Evolutionary conservation across 371 early-diverging fungal species (phyloP), one percentile per base, ranked within the genome.

Genomic region (Apophysomyces trapeziformis): DNA sequence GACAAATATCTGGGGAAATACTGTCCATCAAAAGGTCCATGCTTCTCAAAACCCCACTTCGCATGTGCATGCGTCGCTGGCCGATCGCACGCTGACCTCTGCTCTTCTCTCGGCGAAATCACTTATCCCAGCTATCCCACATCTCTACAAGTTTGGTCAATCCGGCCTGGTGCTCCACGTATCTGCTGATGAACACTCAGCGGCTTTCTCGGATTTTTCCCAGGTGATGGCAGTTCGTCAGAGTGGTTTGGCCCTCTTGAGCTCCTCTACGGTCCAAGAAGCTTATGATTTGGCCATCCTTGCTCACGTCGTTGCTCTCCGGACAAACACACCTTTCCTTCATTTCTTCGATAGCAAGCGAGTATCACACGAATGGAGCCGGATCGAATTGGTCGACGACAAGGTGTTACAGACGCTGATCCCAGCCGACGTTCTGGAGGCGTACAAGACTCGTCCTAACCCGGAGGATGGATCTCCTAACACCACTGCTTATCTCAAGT

Each of bases 191-290:
- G 61, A 67, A 32, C 37, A 69, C 37, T 32, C 74, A 58, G 16
- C 74, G 69, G 56, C 73, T 58, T 79, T 74, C 60, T 80, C 72
- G 43, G 87, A 88, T 63, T 71, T 84, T 54, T 80, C 91, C 45
- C 85, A 89, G 58, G 87, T 93, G 26, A 82, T 91, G 76, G 91
- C 92, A 13, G 88, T 92, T 7, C 87, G 93, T 63, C 90, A 92
- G 71, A 85, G 92, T 58, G 94, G 94, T 8, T 86, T 88, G 58
- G 85, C 87, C 5, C 62, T 94, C 58, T 68, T 95, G 60, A 87
- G 87, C 60, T 93, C 93, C 38, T 73, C 85, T 43, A 79, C 85
- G 60, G 83, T 85, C 26, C 91, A 93, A 78, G 87, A 90, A 68
- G 89, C 90, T 4, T 80, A 89, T 46, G 91, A 94, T 78, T 75